A percentile compares a stretch with the other conserved stretches of the same genome.
These are phyloP conservation scores for Scheffersomyces amazonensis DNA, from an alignment of 805 yeast species.

Conservation along the genomic window DNA sequence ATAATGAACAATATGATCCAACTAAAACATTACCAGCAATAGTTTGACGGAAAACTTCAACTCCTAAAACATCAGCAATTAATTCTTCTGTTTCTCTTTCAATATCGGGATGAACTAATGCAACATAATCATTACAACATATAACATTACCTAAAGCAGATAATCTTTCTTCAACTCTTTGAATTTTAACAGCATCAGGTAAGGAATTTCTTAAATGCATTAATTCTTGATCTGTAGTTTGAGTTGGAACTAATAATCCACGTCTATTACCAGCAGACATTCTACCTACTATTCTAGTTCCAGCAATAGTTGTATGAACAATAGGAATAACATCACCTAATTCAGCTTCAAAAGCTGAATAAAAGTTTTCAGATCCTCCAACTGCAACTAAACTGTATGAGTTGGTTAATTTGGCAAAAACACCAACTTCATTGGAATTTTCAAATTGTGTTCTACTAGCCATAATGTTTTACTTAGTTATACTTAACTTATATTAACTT, in stretches of 20 bases:
- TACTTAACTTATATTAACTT: not conserved
- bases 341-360: constrained; percentile 96
- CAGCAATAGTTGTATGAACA: constrained; percentile 96
- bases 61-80: constrained; percentile 97
- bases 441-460: constrained; percentile 49
- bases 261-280: constrained; percentile 99
- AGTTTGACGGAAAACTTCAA: constrained; percentile 98
- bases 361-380: constrained; percentile 84
- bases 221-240: constrained; percentile 96
- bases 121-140: constrained; percentile 98
- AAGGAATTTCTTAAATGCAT: constrained; percentile 95
- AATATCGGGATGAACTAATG: constrained; percentile 97
- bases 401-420: constrained; percentile 91
- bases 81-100: constrained; percentile 99
- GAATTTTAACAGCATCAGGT: constrained; percentile 93
- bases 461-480: constrained; percentile 23
- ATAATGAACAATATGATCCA: constrained; percentile 91
- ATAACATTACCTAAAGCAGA: constrained; percentile 97
- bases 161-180: constrained; percentile 95
- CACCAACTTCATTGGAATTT: constrained; percentile 70
- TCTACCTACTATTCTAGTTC: constrained; percentile 96
- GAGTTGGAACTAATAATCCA: constrained; percentile 94
- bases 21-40: constrained; percentile 97
- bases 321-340: constrained; percentile 95
- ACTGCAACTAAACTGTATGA: constrained; percentile 94